These are phyloP conservation scores for Rhynchosporium secalis DNA, from an alignment of 2,329 filamentous ascomycete species.

Conservation along the genomic window DNA sequence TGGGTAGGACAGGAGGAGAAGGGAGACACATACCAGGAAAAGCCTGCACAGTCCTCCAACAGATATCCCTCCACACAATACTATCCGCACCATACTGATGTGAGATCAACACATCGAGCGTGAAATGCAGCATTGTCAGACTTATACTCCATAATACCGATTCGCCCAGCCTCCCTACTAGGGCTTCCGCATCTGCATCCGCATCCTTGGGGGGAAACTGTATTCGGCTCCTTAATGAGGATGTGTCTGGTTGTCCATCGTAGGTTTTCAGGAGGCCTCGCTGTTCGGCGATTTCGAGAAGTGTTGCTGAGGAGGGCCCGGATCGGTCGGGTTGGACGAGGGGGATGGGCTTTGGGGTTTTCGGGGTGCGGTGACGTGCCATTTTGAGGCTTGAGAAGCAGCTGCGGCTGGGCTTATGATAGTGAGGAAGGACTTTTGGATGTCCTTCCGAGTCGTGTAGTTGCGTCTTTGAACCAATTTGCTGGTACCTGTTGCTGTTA, in stretches of 20 bases:
- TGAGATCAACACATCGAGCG: slow-evolving; percentile 76
- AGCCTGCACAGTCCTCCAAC: slow-evolving; percentile 52
- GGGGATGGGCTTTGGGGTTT: slow-evolving; percentile 51
- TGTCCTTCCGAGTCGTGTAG: too few relatives aligned
- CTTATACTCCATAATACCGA: slow-evolving; percentile 59
- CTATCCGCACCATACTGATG: slow-evolving; percentile 71
- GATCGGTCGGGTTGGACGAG: slow-evolving; percentile 70
- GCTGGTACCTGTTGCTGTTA: not conserved
- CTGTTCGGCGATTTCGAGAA: slow-evolving; percentile 72
- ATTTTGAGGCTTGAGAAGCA: slow-evolving; percentile 33
- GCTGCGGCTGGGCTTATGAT: not conserved
- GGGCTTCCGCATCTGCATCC: slow-evolving; percentile 25
- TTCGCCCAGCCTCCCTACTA: slow-evolving; percentile 44
- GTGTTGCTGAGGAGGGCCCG: slow-evolving; percentile 61
- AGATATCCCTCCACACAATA: slow-evolving; percentile 57
- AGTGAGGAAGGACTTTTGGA: too few relatives aligned
- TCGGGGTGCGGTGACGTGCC: slow-evolving; percentile 52
- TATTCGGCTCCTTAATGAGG: not conserved
- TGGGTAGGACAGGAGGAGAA: not conserved
- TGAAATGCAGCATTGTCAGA: slow-evolving; percentile 72
- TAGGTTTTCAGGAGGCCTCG: slow-evolving; percentile 48
- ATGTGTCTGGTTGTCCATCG: not conserved
- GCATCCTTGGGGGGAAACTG: slow-evolving; percentile 21
- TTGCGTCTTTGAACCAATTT: too few relatives aligned
- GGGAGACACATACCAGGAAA: slow-evolving; percentile 48